A percentile compares a stretch with the other conserved stretches of the same genome.
These are phyloP conservation scores for Phytophthora cryptogea DNA, from an alignment of 352 stramenopile genomes.

Conservation along the genomic window DNA sequence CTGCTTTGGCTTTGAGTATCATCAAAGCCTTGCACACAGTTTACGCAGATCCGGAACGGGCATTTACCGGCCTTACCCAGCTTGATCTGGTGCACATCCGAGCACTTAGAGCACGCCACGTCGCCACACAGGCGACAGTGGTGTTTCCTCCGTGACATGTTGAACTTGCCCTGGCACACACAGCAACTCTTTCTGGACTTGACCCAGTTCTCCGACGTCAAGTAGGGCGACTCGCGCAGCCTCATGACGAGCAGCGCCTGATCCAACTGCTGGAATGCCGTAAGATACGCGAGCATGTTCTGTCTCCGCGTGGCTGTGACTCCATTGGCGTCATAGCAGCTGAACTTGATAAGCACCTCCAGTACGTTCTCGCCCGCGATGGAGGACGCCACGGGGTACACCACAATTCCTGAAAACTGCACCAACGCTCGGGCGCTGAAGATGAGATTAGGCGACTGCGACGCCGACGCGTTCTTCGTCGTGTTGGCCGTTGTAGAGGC, in stretches of 20 bases:
- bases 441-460: slow-evolving; percentile 28
- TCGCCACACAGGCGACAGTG: slow-evolving; percentile 79
- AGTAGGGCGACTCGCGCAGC: slow-evolving; percentile 57
- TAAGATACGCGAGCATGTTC: slow-evolving; percentile 58
- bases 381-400: slow-evolving; percentile 56
- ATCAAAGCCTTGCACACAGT: slow-evolving; percentile 44
- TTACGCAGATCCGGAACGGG: slow-evolving; percentile 66
- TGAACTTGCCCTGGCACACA: slow-evolving; percentile 64
- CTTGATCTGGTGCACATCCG: slow-evolving; percentile 60
- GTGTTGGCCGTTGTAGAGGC: slow-evolving; percentile 19
- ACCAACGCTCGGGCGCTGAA: slow-evolving; percentile 49
- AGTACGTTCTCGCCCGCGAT: slow-evolving; percentile 44
- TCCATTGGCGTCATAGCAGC: slow-evolving; percentile 55
- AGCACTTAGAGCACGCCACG: slow-evolving; percentile 77
- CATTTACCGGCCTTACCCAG: slow-evolving; percentile 55
- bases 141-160: slow-evolving; percentile 61
- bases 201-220: slow-evolving; percentile 63
- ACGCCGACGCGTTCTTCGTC: slow-evolving; percentile 3
- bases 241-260: slow-evolving; percentile 65
- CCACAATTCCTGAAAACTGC: slow-evolving; percentile 69
- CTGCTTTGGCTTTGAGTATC: slow-evolving; percentile 32
- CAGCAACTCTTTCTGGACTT: slow-evolving; percentile 62
- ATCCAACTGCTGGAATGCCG: slow-evolving; percentile 51
- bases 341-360: slow-evolving; percentile 72
- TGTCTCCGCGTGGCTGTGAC: slow-evolving; percentile 43